Percentiles rank a stretch among this genome's conserved stretches.
These are phyloP conservation scores for Hirsutella thompsonii DNA, from an alignment of 2,329 filamentous ascomycete genomes.

Conservation along the genomic window DNA sequence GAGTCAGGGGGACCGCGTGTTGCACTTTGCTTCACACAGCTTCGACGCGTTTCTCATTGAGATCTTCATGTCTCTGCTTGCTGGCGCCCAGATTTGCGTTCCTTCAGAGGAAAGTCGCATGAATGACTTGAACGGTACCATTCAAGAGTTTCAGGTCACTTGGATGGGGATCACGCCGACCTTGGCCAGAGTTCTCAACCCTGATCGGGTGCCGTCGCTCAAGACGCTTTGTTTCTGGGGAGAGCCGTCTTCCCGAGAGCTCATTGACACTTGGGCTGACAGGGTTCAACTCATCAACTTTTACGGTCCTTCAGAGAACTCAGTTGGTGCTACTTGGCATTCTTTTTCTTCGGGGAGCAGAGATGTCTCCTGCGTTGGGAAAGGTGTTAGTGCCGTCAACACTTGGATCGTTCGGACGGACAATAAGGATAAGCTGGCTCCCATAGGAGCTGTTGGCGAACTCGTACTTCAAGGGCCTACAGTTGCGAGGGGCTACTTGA, in stretches of 20 bases:
- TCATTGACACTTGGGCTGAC: slow-evolving; percentile 3
- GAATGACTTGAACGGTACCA: background rate
- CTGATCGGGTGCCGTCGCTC: background rate
- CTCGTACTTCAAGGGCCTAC: background rate
- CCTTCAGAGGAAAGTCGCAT: slow-evolving; percentile 6
- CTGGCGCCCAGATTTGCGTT: slow-evolving; percentile 11
- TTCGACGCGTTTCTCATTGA: slow-evolving; percentile 32
- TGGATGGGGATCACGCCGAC: background rate
- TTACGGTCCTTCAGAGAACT: slow-evolving; percentile 3
- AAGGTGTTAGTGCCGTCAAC: background rate
- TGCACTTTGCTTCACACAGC: slow-evolving; percentile 37
- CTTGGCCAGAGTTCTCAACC: background rate
- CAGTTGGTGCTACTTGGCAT: background rate
- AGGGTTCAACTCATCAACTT: slow-evolving; percentile 1
- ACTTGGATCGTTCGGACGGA: background rate
- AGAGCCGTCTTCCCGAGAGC: background rate
- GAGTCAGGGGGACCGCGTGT: slow-evolving; percentile 31
- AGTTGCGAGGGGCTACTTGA: background rate
- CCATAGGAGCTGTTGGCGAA: background rate
- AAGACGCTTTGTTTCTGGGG: background rate
- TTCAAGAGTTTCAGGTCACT: background rate
- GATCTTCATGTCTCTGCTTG: slow-evolving; percentile 9
- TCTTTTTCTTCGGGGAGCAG: background rate
- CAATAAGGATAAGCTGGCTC: background rate
- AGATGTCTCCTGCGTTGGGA: background rate